phyloP scores from a whole-genome alignment of 2,329 filamentous ascomycete genomes.

The Waltergamsia citrina region DNA sequence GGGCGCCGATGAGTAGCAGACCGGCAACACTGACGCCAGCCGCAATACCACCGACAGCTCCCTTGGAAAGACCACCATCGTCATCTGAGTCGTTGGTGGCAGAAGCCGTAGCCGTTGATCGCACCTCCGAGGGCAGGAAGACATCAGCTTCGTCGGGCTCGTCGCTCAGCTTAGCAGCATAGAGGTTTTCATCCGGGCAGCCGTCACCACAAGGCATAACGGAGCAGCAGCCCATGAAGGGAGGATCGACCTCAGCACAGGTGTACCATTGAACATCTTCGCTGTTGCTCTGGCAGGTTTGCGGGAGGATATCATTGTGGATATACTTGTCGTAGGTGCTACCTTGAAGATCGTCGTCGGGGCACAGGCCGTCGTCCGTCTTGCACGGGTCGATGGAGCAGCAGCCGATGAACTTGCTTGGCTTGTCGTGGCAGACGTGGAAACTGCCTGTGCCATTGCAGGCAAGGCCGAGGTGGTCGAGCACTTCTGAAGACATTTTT shows the following conservation, averaged over 20 bases:
- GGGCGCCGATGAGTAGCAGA: conserved; percentile 16
- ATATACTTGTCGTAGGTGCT: conserved; percentile 14
- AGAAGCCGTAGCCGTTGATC: background rate
- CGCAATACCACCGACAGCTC: conserved; percentile 25
- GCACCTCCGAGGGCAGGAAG: conserved; percentile 4
- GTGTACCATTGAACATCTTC: conserved; percentile 17
- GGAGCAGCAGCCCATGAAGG: conserved; percentile 24
- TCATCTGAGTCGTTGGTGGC: conserved; percentile 4
- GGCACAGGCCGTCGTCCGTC: conserved; percentile 19
- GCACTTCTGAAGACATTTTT: conserved; percentile 1
- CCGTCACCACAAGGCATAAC: conserved; percentile 18
- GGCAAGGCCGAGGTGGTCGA: conserved; percentile 12
- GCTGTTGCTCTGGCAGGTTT: conserved; percentile 14
- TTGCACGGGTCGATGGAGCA: conserved; percentile 25
- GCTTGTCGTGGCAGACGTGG: conserved; percentile 23
- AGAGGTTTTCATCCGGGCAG: conserved; percentile 4
- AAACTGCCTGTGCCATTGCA: conserved; percentile 22
- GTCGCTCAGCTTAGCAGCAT: conserved; percentile 4
- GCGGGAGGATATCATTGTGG: conserved; percentile 16
- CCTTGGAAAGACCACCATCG: conserved; percentile 16
- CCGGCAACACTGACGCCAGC: conserved; percentile 21
- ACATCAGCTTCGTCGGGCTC: conserved; percentile 1
- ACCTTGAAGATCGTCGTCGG: conserved; percentile 12
- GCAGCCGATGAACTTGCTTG: conserved; percentile 28
- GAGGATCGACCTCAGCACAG: conserved; percentile 13